These are phyloP conservation scores for Backusella mclennaniae DNA, from an alignment of 192 early-diverging fungal species.

Conservation along the genomic window DNA sequence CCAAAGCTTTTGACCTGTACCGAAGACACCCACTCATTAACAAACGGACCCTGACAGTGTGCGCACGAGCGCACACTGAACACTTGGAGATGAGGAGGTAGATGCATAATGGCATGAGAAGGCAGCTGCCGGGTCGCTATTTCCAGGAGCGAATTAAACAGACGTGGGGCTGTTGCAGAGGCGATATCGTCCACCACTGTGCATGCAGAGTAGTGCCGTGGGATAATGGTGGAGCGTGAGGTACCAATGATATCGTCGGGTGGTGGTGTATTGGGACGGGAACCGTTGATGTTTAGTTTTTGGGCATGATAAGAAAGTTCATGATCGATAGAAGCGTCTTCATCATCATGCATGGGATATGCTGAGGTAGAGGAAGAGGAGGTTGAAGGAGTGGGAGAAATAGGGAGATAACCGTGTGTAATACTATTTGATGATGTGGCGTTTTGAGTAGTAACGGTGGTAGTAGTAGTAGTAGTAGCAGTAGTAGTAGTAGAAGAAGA, in stretches of 20 bases:
- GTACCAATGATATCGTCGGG: not conserved
- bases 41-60: constrained; percentile 36
- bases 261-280: constrained; percentile 9
- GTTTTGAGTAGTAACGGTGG: too few species aligned
- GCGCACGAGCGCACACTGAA: constrained; percentile 13
- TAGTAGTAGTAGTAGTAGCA: not conserved
- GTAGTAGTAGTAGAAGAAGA: not conserved
- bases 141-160: constrained; percentile 45
- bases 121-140: constrained; percentile 37
- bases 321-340: constrained; percentile 35
- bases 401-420: too few species aligned
- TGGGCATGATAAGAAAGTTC: constrained; percentile 35
- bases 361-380: not conserved
- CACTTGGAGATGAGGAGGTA: not conserved
- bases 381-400: not conserved
- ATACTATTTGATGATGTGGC: too few species aligned
- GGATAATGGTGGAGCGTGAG: not conserved
- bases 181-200: not conserved
- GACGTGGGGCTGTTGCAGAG: not conserved
- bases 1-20: constrained; percentile 50
- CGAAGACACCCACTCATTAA: constrained; percentile 55
- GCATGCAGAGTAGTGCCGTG: not conserved
- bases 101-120: not conserved
- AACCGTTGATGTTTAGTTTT: constrained; percentile 24
- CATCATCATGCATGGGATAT: constrained; percentile 13